Conservation (phyloP, 2,329 filamentous ascomycete genomes). For the Xylariomycetidae sp. region DNA sequence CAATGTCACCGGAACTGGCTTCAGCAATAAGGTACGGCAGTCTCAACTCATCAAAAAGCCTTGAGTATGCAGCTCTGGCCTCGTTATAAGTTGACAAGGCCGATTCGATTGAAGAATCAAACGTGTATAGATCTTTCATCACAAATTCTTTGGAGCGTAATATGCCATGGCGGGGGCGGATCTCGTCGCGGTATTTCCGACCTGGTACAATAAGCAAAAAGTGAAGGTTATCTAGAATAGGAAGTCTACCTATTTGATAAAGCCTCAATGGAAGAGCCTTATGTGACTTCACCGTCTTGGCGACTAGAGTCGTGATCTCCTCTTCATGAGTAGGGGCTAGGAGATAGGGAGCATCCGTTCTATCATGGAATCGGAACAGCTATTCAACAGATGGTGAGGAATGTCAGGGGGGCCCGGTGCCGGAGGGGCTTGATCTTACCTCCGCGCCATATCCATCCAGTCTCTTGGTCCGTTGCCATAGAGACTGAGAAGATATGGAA, state of each 20-base stretch:
- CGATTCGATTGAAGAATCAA: constrained; percentile 64
- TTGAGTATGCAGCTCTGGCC: constrained; percentile 68
- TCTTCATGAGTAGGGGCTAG: constrained; percentile 94
- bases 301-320: constrained; percentile 83
- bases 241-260: constrained; percentile 76
- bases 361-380: constrained; percentile 77
- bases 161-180: constrained; percentile 80
- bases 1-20: constrained; percentile 95
- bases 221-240: too few relatives aligned
- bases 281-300: constrained; percentile 70
- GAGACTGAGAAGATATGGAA: constrained; percentile 74
- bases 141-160: constrained; percentile 85
- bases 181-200: constrained; percentile 91
- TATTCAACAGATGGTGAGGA: too few relatives aligned
- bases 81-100: constrained; percentile 76
- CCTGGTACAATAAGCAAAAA: constrained; percentile 41
- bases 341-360: constrained; percentile 69
- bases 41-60: constrained; percentile 77
- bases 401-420: too few relatives aligned
- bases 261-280: constrained; percentile 80
- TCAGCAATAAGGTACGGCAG: constrained; percentile 80
- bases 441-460: constrained; percentile 69
- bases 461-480: constrained; percentile 83
- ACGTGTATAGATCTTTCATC: constrained; percentile 99
- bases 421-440: too few relatives aligned